Evolutionary conservation across 768 basidiomycete species (phyloP), one percentile per base, ranked within the genome.

Genomic region (Lactifluus echinatus): DNA sequence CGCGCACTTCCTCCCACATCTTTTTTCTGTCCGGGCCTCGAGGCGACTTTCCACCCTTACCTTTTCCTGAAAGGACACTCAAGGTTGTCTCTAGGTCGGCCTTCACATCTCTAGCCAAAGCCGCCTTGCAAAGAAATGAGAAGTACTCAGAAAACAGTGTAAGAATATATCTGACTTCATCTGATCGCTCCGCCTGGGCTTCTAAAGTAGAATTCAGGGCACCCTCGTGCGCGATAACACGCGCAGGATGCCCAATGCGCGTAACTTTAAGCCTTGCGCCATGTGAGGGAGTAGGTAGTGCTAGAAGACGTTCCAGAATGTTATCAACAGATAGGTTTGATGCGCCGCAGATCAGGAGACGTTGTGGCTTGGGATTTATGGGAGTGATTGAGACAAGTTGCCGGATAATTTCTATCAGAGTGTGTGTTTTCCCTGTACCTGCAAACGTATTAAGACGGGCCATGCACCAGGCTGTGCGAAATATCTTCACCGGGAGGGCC

Each of bases 301-400:
- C 79, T 15, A 89, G 75, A 10, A 99, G 76, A 19, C 96, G 79
- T 64, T 94, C 87, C 12, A 99, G 77, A 37, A 99, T 87, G 69
- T 99, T 99, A 69, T 99, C 96, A 1, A 96, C 92, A 1, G 94
- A 88, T 50, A 99, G 75, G 64, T 99, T 96, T 3, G 89, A 93
- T 8, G 93, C 93, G 21, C 93, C 93, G 65, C 94, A 96, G 4
- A 97, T 85, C 12, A 97, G 81, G 3, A 96, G 72, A 31, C 85
- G 80, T 36, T 75, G 71, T 2, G 81, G 74, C 59, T 77, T 79
- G 14, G 78, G 75, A 59, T 79, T 80, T 14, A 69, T 61, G 2
- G 76, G 61, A 0, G 78, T 74, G 37, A 70, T 64, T 4, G 76
- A 72, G 1, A 83, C 82, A 23, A 93, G 71, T 65, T 97, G 94